These are phyloP conservation scores for Boletus rufocinnamomeus DNA, from an alignment of 768 basidiomycete species.

Conservation along the genomic window DNA sequence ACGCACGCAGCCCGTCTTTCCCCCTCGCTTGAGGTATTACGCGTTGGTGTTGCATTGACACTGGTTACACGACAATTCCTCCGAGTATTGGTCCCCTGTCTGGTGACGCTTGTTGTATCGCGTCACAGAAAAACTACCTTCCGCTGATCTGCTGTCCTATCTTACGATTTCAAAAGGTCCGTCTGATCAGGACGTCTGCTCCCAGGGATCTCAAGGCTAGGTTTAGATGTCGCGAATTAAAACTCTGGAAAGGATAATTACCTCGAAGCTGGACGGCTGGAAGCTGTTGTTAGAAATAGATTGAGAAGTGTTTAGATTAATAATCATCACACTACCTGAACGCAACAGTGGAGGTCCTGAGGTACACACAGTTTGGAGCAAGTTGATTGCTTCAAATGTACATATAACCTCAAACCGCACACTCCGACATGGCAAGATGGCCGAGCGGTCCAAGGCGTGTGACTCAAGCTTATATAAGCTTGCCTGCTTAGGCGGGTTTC, in stretches of 20 bases:
- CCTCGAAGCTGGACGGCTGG: too few species aligned
- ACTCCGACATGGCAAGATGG: constrained; percentile 46
- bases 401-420: neutral
- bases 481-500: constrained; percentile 32
- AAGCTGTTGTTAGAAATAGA: too few species aligned
- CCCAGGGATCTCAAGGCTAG: too few species aligned
- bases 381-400: neutral
- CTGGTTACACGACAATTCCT: neutral
- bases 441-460: constrained; percentile 66
- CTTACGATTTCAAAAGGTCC: too few species aligned
- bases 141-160: too few species aligned
- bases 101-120: neutral
- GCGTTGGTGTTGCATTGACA: neutral
- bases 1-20: neutral
- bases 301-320: too few species aligned
- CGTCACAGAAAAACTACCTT: neutral
- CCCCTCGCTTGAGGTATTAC: neutral
- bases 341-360: too few species aligned
- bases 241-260: too few species aligned
- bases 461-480: constrained; percentile 49
- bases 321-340: too few species aligned
- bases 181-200: too few species aligned
- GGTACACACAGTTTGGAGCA: neutral
- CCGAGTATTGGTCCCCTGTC: neutral
- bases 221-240: too few species aligned